phyloP scores from a whole-genome alignment of 352 stramenopile species.

The Phytophthora pseudosyringae region DNA sequence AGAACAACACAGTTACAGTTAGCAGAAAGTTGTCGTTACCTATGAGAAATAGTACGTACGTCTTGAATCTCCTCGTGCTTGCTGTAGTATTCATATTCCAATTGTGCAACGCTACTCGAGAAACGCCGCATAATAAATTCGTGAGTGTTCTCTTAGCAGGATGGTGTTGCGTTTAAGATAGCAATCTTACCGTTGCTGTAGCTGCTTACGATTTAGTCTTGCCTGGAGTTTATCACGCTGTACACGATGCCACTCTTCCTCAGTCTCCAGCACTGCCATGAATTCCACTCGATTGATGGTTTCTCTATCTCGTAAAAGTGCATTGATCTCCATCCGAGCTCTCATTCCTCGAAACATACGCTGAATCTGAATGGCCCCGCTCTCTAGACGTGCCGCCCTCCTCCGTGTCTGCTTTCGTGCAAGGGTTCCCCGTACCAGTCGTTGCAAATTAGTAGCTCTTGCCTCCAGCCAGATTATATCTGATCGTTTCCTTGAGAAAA shows the following conservation, averaged over 20 bases:
- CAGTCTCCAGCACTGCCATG: constrained; percentile 71
- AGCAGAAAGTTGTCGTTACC: not conserved
- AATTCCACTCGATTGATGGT: constrained; percentile 68
- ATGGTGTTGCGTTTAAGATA: not conserved
- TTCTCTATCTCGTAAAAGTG: constrained; percentile 63
- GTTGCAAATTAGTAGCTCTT: constrained; percentile 61
- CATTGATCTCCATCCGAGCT: constrained; percentile 40
- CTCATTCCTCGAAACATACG: constrained; percentile 72
- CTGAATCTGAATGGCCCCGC: constrained; percentile 62
- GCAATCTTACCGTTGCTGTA: constrained; percentile 55
- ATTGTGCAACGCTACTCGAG: constrained; percentile 50
- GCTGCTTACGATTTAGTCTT: constrained; percentile 59
- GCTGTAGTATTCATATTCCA: constrained; percentile 72
- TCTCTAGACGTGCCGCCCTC: constrained; percentile 17
- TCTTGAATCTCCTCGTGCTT: constrained; percentile 70
- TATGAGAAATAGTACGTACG: constrained; percentile 37
- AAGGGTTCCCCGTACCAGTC: constrained; percentile 57
- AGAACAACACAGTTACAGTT: constrained; percentile 2
- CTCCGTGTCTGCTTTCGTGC: constrained; percentile 44
- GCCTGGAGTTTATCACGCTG: constrained; percentile 66
- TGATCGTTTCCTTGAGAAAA: constrained; percentile 46
- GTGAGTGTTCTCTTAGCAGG: not conserved
- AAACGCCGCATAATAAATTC: not conserved
- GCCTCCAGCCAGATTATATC: constrained; percentile 59
- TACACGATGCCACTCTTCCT: constrained; percentile 69